Base-by-base conservation (phyloP, 768 basidiomycete species). In the Coprinellus micaceus region DNA sequence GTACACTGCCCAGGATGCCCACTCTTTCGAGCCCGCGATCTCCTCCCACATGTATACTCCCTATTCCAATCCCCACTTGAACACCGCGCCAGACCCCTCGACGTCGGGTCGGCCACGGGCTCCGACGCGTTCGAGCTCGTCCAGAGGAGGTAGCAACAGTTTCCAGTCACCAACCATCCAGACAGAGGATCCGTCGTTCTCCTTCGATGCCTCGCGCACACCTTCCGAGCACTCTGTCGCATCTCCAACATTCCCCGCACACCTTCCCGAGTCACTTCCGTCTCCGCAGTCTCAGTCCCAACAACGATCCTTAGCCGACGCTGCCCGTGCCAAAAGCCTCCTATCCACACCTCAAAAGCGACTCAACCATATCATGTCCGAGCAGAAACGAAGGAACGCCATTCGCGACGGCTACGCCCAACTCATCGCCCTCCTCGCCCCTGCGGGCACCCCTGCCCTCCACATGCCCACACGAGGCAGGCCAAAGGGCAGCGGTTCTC, bases 291-390 rank as follows among this genome's bases (percentile, higher is more conserved):
- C 46, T 54, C 66, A 40, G 58, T 67, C 41, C 56, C 63, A 36
- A 21, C 55, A 57, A 17, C 55, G 55, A 24, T 36, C 63, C 21
- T 30, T 59, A 10, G 60, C 63, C 30, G 60, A 63, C 19, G 40
- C 64, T 22, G 62, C 75, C 44, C 76, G 78, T 57, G 52, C 78
- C 21, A 91, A 89, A 61, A 78, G 85, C 0, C 80, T 91, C 19
- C 77, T 94, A 24, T 88, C 91, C 5, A 85, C 84, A 3, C 91
- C 91, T 0, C 91, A 95, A 71, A 93, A 94, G 65, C 82, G 92
- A 12, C 81, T 91, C 15, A 94, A 94, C 67, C 92, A 96, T 74
- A 94, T 96, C 77, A 86, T 92, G 82, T 93, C 91, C 6, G 94
- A 96, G 68, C 93, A 96, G 72, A 91, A 91, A 65, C 89, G 94